Evolutionary conservation across 208 protist species (phyloP).

Genomic region (Plasmodiophora brassicae): DNA sequence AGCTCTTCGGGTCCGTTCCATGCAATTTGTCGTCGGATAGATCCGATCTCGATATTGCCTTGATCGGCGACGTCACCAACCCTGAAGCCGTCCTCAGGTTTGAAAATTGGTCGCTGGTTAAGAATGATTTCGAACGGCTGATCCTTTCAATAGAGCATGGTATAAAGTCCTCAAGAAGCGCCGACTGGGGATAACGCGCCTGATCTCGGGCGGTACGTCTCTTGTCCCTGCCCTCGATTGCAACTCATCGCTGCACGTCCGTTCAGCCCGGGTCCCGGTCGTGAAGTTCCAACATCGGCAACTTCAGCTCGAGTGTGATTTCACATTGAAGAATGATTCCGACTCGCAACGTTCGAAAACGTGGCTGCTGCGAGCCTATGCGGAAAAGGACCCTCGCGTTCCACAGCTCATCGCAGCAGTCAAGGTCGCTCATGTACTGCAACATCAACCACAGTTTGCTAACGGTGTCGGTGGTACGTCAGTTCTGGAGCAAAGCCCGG

Average conservation of each 20-base stretch:
- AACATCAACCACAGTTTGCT: background rate
- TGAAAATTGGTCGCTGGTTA: background rate
- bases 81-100: background rate
- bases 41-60: conserved; percentile 1
- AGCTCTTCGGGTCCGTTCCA: background rate
- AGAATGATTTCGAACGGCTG: too few species aligned
- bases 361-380: background rate
- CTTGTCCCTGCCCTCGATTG: background rate
- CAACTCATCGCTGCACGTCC: background rate
- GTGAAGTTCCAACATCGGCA: background rate
- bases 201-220: background rate
- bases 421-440: conserved; percentile 13
- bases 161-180: background rate
- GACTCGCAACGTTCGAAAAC: background rate
- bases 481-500: conserved; percentile 4
- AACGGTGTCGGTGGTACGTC: background rate
- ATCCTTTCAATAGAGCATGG: background rate
- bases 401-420: background rate
- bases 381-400: background rate
- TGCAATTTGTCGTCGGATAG: background rate
- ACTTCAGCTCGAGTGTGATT: background rate
- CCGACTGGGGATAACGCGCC: background rate
- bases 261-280: conserved; percentile 23
- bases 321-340: background rate
- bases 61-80: background rate